phyloP scores from a whole-genome alignment of 1,284 basidiomycete species.

The Thecaphora thlaspeos region DNA sequence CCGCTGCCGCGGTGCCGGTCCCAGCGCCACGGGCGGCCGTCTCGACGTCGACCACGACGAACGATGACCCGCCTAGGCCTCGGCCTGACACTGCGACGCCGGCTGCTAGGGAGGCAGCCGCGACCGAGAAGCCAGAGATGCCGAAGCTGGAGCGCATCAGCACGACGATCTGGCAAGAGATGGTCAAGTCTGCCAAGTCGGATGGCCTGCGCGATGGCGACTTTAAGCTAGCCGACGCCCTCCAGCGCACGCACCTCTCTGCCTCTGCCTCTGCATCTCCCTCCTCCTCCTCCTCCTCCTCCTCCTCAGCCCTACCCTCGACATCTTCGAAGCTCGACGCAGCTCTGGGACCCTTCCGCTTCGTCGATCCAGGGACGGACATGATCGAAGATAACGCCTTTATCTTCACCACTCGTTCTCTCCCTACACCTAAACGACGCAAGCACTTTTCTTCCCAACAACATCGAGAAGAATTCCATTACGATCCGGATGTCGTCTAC shows the following conservation, averaged over 20 bases:
- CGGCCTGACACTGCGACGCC: too few relatives aligned
- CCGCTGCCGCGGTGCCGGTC: too few relatives aligned
- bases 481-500: conserved; percentile 57
- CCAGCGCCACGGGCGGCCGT: too few relatives aligned
- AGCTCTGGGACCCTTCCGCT: conserved; percentile 59
- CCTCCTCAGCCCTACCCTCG: too few relatives aligned
- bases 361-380: conserved; percentile 56
- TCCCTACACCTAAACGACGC: conserved; percentile 56
- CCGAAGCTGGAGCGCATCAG: conserved; percentile 28
- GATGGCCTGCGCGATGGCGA: conserved; percentile 49
- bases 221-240: conserved; percentile 50
- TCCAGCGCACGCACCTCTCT: conserved; percentile 28
- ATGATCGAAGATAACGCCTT: conserved; percentile 60
- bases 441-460: conserved; percentile 57
- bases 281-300: too few relatives aligned
- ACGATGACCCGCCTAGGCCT: too few relatives aligned
- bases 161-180: conserved; percentile 38
- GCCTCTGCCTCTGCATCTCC: conserved; percentile 1
- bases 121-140: conserved; percentile 9
- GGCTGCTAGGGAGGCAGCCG: background rate
- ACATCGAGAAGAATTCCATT: conserved; percentile 51
- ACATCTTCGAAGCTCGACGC: conserved; percentile 27
- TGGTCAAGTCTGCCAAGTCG: conserved; percentile 40
- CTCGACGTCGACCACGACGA: too few relatives aligned
- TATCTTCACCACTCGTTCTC: conserved; percentile 57